Evolutionary conservation across 2,329 filamentous ascomycete genomes (phyloP).

Genomic region (Ascomycota sp.): DNA sequence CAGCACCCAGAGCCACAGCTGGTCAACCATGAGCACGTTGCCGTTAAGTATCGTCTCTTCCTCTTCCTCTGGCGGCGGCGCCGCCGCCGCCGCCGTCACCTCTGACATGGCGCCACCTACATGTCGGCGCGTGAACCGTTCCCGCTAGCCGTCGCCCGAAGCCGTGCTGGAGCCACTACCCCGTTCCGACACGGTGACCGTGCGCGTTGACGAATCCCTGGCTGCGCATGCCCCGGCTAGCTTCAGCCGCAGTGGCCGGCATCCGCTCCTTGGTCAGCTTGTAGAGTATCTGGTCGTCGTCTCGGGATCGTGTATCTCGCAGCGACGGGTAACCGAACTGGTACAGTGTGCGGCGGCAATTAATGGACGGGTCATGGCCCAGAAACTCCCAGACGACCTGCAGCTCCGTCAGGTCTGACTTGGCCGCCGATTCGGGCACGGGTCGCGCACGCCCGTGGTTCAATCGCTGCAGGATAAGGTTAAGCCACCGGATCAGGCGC

Average conservation of each 20-base stretch:
- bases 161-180: constrained; percentile 8
- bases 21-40: constrained; percentile 46
- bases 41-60: constrained; percentile 26
- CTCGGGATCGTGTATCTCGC: constrained; percentile 35
- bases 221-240: constrained; percentile 7
- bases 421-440: constrained; percentile 30
- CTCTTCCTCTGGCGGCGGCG: too few species aligned
- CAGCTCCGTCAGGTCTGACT: constrained; percentile 33
- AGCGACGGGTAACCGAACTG: constrained; percentile 44
- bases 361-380: constrained; percentile 37
- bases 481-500: constrained; percentile 32
- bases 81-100: too few species aligned
- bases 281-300: constrained; percentile 48
- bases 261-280: constrained; percentile 35
- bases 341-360: constrained; percentile 40
- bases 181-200: constrained; percentile 8
- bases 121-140: constrained; percentile 5
- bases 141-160: constrained; percentile 7
- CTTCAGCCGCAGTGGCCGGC: constrained; percentile 4
- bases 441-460: constrained; percentile 33
- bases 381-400: constrained; percentile 44
- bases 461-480: constrained; percentile 30
- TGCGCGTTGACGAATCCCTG: constrained; percentile 12
- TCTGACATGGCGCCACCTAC: constrained; percentile 4
- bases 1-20: constrained; percentile 42